phyloP scores from a whole-genome alignment of 2,329 filamentous ascomycete genomes.

The Sarocladiaceae sp. region DNA sequence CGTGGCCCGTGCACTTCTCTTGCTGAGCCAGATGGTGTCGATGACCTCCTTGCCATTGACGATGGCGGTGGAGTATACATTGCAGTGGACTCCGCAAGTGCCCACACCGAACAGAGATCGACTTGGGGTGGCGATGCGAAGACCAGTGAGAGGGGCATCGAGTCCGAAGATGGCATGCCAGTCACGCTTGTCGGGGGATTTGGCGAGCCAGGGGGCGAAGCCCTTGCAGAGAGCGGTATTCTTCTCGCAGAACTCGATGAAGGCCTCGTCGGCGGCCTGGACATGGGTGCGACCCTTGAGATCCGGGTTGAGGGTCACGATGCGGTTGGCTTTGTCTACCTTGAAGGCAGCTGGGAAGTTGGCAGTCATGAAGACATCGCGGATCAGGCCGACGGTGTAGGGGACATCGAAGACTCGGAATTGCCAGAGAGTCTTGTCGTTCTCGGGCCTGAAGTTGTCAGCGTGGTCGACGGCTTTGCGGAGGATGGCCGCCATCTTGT shows the following conservation, averaged over 20 bases:
- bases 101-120: constrained; percentile 29
- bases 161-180: constrained; percentile 23
- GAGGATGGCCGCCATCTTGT: neutral
- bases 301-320: neutral
- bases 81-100: constrained; percentile 31
- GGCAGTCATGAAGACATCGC: neutral
- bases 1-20: constrained; percentile 21
- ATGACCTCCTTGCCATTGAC: constrained; percentile 16
- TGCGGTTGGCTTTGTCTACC: neutral
- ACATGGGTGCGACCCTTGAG: neutral
- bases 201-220: constrained; percentile 9
- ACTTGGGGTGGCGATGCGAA: constrained; percentile 25
- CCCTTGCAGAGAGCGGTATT: constrained; percentile 8
- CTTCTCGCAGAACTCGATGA: constrained; percentile 10
- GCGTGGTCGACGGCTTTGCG: constrained; percentile 1
- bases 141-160: constrained; percentile 11
- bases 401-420: constrained; percentile 1
- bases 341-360: neutral
- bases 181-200: constrained; percentile 11
- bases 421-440: neutral
- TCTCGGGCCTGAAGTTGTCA: neutral
- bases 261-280: constrained; percentile 6
- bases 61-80: constrained; percentile 24
- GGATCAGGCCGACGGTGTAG: neutral
- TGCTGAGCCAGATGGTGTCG: constrained; percentile 26